Base-by-base conservation (phyloP, 768 basidiomycete species). In the Daedaleopsis sinensis region DNA sequence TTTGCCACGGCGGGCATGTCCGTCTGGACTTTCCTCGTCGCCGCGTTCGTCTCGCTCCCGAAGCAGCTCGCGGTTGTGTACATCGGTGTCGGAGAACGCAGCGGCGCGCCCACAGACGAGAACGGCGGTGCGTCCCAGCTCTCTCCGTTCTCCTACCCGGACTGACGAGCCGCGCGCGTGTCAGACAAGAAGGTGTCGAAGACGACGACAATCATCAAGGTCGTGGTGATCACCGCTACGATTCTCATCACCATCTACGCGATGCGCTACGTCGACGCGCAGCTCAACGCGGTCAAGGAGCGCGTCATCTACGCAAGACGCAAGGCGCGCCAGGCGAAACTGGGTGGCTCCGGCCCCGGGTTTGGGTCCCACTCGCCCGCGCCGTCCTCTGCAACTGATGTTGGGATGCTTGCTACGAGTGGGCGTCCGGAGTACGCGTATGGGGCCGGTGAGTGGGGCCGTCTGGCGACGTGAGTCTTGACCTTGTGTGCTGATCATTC, bases 1-100 rank as follows among this genome's bases (percentile, higher is more conserved):
- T 94, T 95, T 68, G 83, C 93, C 4, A 87, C 93, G 2, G 94
- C 91, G 67, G 94, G 94, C 43, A 92, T 96, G 88, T 77, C 78
- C 58, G 87, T 94, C 64, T 75, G 86, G 66, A 78, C 85, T n/a
- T 96, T 95, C 73, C 77, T 83, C 55, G 57, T 90, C 11, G 93
- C 94, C 32, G 89, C 93, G 6, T 74, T 93, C 65, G 76, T 94
- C 21, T 91, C 91, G 23, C 74, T 93, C 71, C 94, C 94, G 8
- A 95, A 95, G 70, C 94, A 96, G 72, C 88, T 97, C 67, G 84
- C 93, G 64, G 91, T 89, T 11, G 94, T 96, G 12, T 96, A 96
- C 70, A 81, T 96, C 11, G 94, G 94, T 37, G 91, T 46, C 47
- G 44, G 52, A 36, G 51, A 57, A 44, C 27, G 27, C 27, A 32